Conservation (phyloP, 1,139 yeast genomes). For the Saccharomyces hybrid region DNA sequence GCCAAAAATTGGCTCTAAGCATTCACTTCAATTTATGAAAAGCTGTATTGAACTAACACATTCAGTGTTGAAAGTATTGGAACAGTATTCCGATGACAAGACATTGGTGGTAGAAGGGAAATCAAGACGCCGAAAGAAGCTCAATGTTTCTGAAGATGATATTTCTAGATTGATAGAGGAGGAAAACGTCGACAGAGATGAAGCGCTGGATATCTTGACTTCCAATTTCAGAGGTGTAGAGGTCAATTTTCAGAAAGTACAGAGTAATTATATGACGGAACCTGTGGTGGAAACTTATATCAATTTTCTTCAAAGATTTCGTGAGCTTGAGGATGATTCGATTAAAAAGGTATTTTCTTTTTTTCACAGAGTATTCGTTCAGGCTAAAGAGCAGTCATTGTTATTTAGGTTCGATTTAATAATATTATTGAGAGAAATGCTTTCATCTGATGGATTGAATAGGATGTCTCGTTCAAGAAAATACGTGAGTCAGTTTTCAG, state of each 20-base stretch:
- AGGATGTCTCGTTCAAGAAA: slow-evolving; percentile 37
- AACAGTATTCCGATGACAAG: slow-evolving; percentile 57
- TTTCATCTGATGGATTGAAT: slow-evolving; percentile 33
- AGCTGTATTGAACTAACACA: slow-evolving; percentile 62
- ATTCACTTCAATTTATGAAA: slow-evolving; percentile 58
- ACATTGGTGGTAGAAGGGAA: slow-evolving; percentile 48
- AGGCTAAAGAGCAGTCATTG: slow-evolving; percentile 51
- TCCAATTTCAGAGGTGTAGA: slow-evolving; percentile 31
- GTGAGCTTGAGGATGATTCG: slow-evolving; percentile 54
- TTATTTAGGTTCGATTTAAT: slow-evolving; percentile 73
- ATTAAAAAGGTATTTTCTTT: slow-evolving; percentile 60
- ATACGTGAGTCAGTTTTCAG: slow-evolving; percentile 60
- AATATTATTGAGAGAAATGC: slow-evolving; percentile 42
- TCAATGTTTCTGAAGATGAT: slow-evolving; percentile 23
- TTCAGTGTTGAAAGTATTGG: slow-evolving; percentile 59
- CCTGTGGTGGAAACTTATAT: slow-evolving; percentile 33
- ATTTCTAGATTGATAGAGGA: slow-evolving; percentile 40
- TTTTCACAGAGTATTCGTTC: slow-evolving; percentile 64
- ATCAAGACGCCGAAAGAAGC: slow-evolving; percentile 32
- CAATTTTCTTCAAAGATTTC: slow-evolving; percentile 41
- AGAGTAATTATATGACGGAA: slow-evolving; percentile 36
- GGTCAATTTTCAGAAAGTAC: slow-evolving; percentile 44
- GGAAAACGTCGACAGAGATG: slow-evolving; percentile 39
- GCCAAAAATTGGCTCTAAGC: slow-evolving; percentile 59
- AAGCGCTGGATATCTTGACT: slow-evolving; percentile 32